phyloP scores from a whole-genome alignment of 345 rosid genomes.

The Ceriops zippeliana region DNA sequence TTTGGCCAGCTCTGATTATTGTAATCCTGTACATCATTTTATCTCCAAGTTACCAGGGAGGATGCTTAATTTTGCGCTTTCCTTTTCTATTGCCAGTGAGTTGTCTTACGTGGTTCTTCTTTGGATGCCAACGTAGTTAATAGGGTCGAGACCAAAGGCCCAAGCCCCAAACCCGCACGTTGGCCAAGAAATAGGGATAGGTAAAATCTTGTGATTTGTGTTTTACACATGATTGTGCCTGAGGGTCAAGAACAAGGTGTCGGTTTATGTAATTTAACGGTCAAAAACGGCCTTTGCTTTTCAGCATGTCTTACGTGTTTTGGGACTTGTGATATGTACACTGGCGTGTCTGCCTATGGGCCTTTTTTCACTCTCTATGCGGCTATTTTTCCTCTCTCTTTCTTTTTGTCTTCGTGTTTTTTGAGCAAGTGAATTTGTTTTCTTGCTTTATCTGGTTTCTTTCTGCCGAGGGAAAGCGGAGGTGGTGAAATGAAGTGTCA shows the following conservation, averaged over 20 bases:
- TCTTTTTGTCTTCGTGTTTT: neutral
- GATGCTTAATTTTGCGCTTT: neutral
- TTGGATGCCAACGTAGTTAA: constrained; percentile 5
- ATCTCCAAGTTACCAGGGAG: neutral
- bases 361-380: neutral
- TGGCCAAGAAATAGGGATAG: constrained; percentile 19
- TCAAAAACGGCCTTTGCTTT: neutral
- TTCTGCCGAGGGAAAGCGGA: too few relatives aligned
- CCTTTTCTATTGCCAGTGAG: neutral
- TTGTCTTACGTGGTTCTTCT: neutral
- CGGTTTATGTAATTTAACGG: constrained; percentile 16
- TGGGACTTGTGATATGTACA: neutral
- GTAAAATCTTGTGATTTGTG: constrained; percentile 13
- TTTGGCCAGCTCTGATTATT: constrained; percentile 61
- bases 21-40: too few relatives aligned
- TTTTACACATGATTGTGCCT: neutral
- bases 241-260: constrained; percentile 13
- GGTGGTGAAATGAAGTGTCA: too few relatives aligned
- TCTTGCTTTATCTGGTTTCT: too few relatives aligned
- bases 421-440: too few relatives aligned
- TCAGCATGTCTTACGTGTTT: neutral
- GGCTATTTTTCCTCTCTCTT: neutral
- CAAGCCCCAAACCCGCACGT: constrained; percentile 32
- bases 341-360: neutral
- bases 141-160: constrained; percentile 23